Evolutionary conservation across 768 basidiomycete genomes (phyloP).

Genomic region (Lactarius sp.): DNA sequence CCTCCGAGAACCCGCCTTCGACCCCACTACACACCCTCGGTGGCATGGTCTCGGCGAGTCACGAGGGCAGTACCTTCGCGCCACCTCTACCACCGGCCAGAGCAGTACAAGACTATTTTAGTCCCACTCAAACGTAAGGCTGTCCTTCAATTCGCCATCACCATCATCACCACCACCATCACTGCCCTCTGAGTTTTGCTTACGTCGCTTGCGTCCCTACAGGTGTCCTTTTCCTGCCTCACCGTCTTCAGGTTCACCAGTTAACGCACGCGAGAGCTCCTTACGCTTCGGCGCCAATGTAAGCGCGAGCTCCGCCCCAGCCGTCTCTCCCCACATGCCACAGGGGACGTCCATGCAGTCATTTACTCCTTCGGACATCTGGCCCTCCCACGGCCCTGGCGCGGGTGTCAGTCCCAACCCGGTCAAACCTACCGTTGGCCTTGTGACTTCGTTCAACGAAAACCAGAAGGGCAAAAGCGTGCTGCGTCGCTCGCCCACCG

Average conservation of each 20-base stretch:
- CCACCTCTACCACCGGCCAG: constrained; percentile 2
- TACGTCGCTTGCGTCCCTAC: background rate
- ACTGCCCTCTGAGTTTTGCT: background rate
- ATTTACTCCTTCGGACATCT: constrained; percentile 13
- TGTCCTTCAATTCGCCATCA: background rate
- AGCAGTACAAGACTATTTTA: constrained; percentile 6
- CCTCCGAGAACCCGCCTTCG: constrained; percentile 7
- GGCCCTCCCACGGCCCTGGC: constrained; percentile 6
- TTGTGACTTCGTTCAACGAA: background rate
- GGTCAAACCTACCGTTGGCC: background rate
- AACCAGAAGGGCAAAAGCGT: constrained; percentile 2
- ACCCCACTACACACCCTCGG: constrained; percentile 5
- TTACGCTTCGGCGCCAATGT: constrained; percentile 7
- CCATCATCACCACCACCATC: background rate
- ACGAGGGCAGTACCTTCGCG: constrained; percentile 10
- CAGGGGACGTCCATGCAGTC: background rate
- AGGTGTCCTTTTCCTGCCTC: constrained; percentile 13
- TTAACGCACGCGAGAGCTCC: constrained; percentile 2
- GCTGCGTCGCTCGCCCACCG: constrained; percentile 17
- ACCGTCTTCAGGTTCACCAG: constrained; percentile 4
- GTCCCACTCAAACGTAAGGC: constrained; percentile 11
- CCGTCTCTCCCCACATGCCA: constrained; percentile 2
- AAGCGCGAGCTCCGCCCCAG: background rate
- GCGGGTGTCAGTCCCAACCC: constrained; percentile 3
- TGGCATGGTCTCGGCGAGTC: constrained; percentile 14